Conservation (phyloP, 305 asterid species). For the Salvia sclarea region DNA sequence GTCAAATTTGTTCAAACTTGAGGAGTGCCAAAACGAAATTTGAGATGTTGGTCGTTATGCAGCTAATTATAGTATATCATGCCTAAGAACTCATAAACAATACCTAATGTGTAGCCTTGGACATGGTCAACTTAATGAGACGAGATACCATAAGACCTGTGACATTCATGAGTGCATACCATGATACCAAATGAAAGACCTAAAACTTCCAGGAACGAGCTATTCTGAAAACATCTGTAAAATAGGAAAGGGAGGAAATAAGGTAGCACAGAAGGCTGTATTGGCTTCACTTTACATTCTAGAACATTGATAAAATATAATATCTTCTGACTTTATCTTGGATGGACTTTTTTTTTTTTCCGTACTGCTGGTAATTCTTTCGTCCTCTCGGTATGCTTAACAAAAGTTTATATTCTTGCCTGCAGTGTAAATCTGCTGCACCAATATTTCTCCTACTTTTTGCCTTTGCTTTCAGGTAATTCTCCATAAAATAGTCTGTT, state of each 20-base stretch:
- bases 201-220: not conserved
- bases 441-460: constrained; percentile 97
- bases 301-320: not conserved
- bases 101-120: not conserved
- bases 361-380: constrained; percentile 13
- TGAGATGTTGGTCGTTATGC: constrained; percentile 2
- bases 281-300: constrained; percentile 15
- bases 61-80: not conserved
- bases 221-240: not conserved
- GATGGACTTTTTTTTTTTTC: constrained; percentile 15
- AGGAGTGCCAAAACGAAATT: not conserved
- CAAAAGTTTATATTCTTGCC: constrained; percentile 25
- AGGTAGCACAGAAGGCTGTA: not conserved
- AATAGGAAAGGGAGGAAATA: constrained; percentile 2
- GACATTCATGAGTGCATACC: too few relatives aligned
- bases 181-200: not conserved
- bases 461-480: constrained; percentile 98
- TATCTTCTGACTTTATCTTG: constrained; percentile 19
- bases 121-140: not conserved
- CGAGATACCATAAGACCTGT: not conserved
- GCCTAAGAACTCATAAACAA: not conserved
- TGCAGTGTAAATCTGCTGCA: constrained; percentile 99
- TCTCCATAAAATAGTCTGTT: constrained; percentile 29
- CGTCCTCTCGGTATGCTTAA: constrained; percentile 25
- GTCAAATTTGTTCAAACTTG: not conserved